Percentiles rank a stretch among this genome's conserved stretches.
Conservation (phyloP, 805 yeast genomes). For the Jamesozyma rosinii region DNA sequence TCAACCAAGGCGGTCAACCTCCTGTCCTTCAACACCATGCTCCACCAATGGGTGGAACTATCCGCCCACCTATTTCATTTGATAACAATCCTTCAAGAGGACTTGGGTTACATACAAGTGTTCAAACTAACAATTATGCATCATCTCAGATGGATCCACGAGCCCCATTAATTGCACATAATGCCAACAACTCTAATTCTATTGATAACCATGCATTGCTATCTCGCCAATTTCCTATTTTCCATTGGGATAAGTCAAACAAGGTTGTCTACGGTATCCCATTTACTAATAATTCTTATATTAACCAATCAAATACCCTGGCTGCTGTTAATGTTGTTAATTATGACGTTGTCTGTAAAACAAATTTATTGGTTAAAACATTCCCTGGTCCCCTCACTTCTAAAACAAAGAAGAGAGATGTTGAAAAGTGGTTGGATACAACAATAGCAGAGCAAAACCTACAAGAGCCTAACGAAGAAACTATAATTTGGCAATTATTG, state of each 20-base stretch:
- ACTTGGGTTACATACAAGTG: background rate
- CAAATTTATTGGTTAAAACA: slow-evolving; percentile 26
- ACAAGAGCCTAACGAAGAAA: slow-evolving; percentile 15
- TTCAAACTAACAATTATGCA: background rate
- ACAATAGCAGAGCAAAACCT: slow-evolving; percentile 20
- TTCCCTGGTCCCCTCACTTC: slow-evolving; percentile 45
- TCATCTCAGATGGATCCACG: slow-evolving; percentile 1
- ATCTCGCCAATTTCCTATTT: slow-evolving; percentile 64
- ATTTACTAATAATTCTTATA: slow-evolving; percentile 12
- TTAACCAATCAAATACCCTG: slow-evolving; percentile 12
- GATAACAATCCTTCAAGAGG: background rate
- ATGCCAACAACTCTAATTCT: slow-evolving; percentile 2
- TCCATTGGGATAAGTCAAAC: slow-evolving; percentile 50
- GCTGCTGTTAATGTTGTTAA: slow-evolving; percentile 32
- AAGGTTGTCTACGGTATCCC: slow-evolving; percentile 41
- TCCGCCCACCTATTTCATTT: background rate
- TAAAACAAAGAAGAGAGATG: slow-evolving; percentile 55
- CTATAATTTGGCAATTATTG: slow-evolving; percentile 18
- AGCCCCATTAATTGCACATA: background rate
- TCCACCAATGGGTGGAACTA: background rate
- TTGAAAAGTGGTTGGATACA: slow-evolving; percentile 58
- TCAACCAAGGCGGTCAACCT: background rate
- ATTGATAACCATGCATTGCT: slow-evolving; percentile 47
- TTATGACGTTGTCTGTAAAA: slow-evolving; percentile 27
- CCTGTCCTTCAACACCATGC: background rate